These are phyloP conservation scores for Diophrys appendiculata DNA, from an alignment of 73 alveolate species.

Conservation along the genomic window DNA sequence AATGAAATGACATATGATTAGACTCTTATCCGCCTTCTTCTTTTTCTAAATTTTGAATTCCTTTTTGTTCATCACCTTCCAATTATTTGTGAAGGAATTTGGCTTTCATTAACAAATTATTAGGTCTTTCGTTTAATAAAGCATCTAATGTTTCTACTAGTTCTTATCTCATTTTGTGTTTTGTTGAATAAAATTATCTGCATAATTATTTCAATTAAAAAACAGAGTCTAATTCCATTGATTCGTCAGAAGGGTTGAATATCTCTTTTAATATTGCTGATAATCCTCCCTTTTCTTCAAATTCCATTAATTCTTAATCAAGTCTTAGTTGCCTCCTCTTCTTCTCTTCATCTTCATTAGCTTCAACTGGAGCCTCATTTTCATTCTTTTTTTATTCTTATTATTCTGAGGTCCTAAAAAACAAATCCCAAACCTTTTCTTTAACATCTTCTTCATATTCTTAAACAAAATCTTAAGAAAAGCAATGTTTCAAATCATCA, in stretches of 20 bases:
- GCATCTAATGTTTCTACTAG: conserved; percentile 6
- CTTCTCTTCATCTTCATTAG: conserved; percentile 50
- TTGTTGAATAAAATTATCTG: not conserved
- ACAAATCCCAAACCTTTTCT: not conserved
- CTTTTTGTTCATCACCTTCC: too few relatives aligned
- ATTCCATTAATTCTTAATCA: conserved; percentile 55
- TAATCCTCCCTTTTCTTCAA: conserved; percentile 65
- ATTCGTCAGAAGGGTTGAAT: conserved; percentile 47
- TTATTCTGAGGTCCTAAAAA: not conserved
- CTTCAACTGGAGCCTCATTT: not conserved
- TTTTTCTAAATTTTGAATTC: too few relatives aligned
- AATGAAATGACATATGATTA: conserved; percentile 16
- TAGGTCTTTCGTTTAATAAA: not conserved
- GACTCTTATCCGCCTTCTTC: too few relatives aligned
- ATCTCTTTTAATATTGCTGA: conserved; percentile 45
- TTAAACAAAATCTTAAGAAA: not conserved
- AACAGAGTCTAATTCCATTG: conserved; percentile 57
- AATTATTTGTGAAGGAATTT: not conserved
- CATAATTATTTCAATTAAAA: conserved; percentile 5
- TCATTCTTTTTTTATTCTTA: not conserved
- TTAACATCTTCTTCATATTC: conserved; percentile 1
- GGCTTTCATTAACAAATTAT: not conserved
- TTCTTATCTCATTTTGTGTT: not conserved
- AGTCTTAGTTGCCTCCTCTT: conserved; percentile 32
- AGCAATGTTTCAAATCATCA: not conserved